Base-by-base conservation (phyloP, 1,284 basidiomycete genomes). In the Binderoboletus segoi region DNA sequence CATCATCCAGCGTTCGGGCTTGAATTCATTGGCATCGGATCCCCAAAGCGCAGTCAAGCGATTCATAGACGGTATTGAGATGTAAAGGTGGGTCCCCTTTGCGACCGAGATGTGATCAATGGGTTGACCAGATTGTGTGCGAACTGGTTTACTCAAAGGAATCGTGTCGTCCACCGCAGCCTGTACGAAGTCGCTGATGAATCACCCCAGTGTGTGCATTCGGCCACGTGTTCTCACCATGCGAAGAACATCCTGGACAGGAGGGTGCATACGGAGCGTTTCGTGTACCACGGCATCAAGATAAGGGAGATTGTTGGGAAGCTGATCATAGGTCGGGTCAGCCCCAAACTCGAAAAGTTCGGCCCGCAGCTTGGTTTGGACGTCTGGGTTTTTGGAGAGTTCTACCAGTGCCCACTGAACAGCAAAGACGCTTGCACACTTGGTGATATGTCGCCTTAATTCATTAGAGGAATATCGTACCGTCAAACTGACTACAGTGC, bases 111-210 rank as follows among this genome's bases (percentile, higher is more conserved):
- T 67, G 32, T 72, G 71, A 45, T 75, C 67, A 7, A 80, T 71
- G 1, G 64, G 59, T 44, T 74, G 58, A 1, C 82, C 82, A 1
- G 71, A 62, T 4, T 64, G 53, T 0, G 77, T 77, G 10, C 60
- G 63, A 30, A 83, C 57, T 1, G 81, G 82, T 5, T 63, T 59
- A 38, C 71, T 73, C 52, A 85, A 74, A 0, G 82, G 84, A 21
- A 86, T 76, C 2, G 83, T 63, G 53, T 85, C 82, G 59, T 85
- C 81, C 72, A 82, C 67, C 24, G 69, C 57, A 1, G 67, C 82
- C 80, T 72, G 72, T n/a, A 48, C 32, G 67, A 54, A 18, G 38
- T n/a, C 24, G 0, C 18, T 7, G 15, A 41, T 43, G 20, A 11
- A 5, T 58, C 12, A n/a, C n/a, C n/a, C n/a, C n/a, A n/a, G n/a